These are phyloP conservation scores for Stromatinia cepivora DNA, from an alignment of 2,329 filamentous ascomycete species.

Conservation along the genomic window DNA sequence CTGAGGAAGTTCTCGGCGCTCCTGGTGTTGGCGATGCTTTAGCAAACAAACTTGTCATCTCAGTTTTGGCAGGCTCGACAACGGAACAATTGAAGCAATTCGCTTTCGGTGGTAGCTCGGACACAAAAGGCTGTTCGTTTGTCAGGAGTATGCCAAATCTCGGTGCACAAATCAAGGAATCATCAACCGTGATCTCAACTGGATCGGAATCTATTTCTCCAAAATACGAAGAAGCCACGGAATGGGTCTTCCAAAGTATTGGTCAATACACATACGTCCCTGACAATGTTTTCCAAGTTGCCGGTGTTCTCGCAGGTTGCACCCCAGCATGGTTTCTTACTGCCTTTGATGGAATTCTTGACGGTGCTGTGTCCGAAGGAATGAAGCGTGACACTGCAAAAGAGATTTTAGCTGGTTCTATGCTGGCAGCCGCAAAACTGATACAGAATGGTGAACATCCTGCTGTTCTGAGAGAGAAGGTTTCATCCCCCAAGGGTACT, in stretches of 20 bases:
- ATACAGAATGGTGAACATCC: constrained; percentile 24
- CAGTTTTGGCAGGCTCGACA: constrained; percentile 20
- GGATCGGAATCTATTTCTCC: constrained; percentile 9
- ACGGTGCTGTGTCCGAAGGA: constrained; percentile 22
- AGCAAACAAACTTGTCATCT: constrained; percentile 23
- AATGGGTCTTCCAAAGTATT: constrained; percentile 20
- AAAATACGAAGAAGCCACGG: constrained; percentile 10
- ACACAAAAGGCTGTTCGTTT: constrained; percentile 8
- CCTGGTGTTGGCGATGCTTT: constrained; percentile 20
- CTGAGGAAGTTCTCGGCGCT: constrained; percentile 18
- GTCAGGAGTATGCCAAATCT: constrained; percentile 21
- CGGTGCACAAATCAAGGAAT: constrained; percentile 21
- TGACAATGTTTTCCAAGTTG: constrained; percentile 20
- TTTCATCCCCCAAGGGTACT: constrained; percentile 21
- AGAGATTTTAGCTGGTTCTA: constrained; percentile 21
- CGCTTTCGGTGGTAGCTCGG: constrained; percentile 1
- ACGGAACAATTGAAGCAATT: constrained; percentile 11
- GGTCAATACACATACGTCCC: constrained; percentile 18
- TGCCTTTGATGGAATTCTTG: constrained; percentile 21
- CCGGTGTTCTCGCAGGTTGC: constrained; percentile 19
- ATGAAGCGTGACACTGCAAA: constrained; percentile 17
- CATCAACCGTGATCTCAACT: constrained; percentile 18
- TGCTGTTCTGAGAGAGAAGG: constrained; percentile 21
- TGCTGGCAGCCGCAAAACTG: constrained; percentile 21
- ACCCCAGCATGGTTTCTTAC: constrained; percentile 22